These are phyloP conservation scores for Teratosphaeria pseudoeucalypti DNA, from an alignment of 2,329 filamentous ascomycete genomes.

Conservation along the genomic window DNA sequence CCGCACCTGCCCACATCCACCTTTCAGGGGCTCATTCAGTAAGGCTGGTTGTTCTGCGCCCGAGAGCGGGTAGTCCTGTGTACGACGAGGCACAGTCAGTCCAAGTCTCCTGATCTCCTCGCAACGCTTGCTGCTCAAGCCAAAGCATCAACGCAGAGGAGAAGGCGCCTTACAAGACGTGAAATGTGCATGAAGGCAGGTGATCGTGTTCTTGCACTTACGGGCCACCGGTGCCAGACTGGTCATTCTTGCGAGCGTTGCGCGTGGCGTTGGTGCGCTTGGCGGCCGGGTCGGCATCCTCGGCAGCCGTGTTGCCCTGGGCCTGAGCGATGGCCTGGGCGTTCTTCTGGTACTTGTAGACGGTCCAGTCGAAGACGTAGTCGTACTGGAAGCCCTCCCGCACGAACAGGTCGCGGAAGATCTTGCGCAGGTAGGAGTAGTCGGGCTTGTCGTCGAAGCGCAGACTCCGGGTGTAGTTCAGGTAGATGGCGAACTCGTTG, in stretches of 20 bases:
- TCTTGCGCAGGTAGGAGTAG: slow-evolving; percentile 99
- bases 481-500: slow-evolving; percentile 98
- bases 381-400: slow-evolving; percentile 99
- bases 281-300: slow-evolving; percentile 64
- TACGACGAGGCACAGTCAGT: slow-evolving; percentile 31
- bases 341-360: slow-evolving; percentile 99
- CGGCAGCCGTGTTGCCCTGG: slow-evolving; percentile 50
- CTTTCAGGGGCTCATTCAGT: slow-evolving; percentile 39
- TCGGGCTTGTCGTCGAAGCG: slow-evolving; percentile 99
- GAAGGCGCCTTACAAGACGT: slow-evolving; percentile 70
- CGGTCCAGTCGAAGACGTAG: slow-evolving; percentile 99
- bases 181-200: slow-evolving; percentile 18
- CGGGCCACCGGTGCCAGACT: slow-evolving; percentile 49
- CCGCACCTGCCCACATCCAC: slow-evolving; percentile 22
- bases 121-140: slow-evolving; percentile 49
- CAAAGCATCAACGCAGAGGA: slow-evolving; percentile 59
- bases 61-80: slow-evolving; percentile 43
- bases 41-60: slow-evolving; percentile 40
- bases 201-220: slow-evolving; percentile 47
- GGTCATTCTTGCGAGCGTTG: slow-evolving; percentile 48
- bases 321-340: slow-evolving; percentile 84
- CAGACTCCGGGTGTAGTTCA: slow-evolving; percentile 97
- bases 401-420: slow-evolving; percentile 98
- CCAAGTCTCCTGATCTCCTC: slow-evolving; percentile 44
- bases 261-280: slow-evolving; percentile 51